phyloP scores from a whole-genome alignment of 345 rosid genomes.

The Eutrema yunnanense region DNA sequence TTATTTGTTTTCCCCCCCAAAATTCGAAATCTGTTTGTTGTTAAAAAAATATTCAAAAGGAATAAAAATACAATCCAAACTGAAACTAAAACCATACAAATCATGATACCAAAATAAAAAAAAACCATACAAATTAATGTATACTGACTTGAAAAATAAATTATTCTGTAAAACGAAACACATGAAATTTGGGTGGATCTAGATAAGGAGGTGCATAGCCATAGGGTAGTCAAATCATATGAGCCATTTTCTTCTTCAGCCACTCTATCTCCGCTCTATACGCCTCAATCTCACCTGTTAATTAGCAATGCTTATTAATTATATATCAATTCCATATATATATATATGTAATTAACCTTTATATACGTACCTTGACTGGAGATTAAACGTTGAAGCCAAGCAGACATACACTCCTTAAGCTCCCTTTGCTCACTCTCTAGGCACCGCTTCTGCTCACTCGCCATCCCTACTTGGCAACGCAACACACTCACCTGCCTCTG shows the following conservation, averaged over 20 bases:
- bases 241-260: not conserved
- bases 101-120: too few relatives aligned
- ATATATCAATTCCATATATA: not conserved
- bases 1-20: not conserved
- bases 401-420: not conserved
- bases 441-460: not conserved
- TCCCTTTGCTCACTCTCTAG: not conserved
- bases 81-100: not conserved
- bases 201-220: not conserved
- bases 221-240: not conserved
- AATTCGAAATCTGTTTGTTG: not conserved
- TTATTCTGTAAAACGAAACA: not conserved
- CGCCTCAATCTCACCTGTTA: not conserved
- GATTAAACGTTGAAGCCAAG: not conserved
- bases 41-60: not conserved
- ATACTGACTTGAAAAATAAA: not conserved
- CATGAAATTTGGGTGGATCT: not conserved
- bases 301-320: not conserved
- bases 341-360: not conserved
- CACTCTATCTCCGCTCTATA: not conserved
- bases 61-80: not conserved
- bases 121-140: not conserved
- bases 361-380: not conserved
- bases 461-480: constrained; percentile 17
- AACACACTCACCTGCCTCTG: constrained; percentile 8